Conservation (phyloP, 1,284 basidiomycete species). For the Fistulina hepatica region DNA sequence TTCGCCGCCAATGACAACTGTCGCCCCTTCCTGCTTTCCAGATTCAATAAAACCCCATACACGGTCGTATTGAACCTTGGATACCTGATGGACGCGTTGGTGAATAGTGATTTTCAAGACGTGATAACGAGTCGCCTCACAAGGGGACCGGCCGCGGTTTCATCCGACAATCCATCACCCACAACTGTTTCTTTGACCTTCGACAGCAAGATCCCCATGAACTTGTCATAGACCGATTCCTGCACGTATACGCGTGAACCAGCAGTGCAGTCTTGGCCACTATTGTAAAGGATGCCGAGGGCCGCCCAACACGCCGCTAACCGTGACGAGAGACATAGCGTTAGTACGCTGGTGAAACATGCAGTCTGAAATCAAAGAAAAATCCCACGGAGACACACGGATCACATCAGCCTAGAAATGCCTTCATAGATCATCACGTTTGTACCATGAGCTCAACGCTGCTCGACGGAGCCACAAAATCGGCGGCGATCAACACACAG, state of each 20-base stretch:
- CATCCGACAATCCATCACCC: conserved; percentile 74
- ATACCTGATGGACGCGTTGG: conserved; percentile 41
- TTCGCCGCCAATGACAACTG: conserved; percentile 67
- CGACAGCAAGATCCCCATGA: conserved; percentile 54
- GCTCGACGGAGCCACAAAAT: too few species aligned
- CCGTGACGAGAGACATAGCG: too few species aligned
- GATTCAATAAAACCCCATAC: conserved; percentile 84
- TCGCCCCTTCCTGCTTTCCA: conserved; percentile 81
- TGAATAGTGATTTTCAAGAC: conserved; percentile 6
- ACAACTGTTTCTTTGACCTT: conserved; percentile 64
- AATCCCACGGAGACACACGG: too few species aligned
- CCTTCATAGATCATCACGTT: too few species aligned
- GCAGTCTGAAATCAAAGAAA: too few species aligned
- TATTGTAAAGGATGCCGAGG: conserved; percentile 76
- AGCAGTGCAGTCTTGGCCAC: conserved; percentile 82
- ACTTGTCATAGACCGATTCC: conserved; percentile 76
- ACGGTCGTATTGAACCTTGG: conserved; percentile 79
- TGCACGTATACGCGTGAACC: conserved; percentile 82
- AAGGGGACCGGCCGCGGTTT: conserved; percentile 69
- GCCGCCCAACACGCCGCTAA: conserved; percentile 78
- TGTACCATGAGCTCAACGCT: too few species aligned
- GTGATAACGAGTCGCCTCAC: conserved; percentile 30
- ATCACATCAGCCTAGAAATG: too few species aligned
- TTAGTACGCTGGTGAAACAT: too few species aligned
- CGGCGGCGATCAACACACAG: too few species aligned